These are phyloP conservation scores for Aspergillus sclerotialis DNA, from an alignment of 2,329 filamentous ascomycete species.

Conservation along the genomic window DNA sequence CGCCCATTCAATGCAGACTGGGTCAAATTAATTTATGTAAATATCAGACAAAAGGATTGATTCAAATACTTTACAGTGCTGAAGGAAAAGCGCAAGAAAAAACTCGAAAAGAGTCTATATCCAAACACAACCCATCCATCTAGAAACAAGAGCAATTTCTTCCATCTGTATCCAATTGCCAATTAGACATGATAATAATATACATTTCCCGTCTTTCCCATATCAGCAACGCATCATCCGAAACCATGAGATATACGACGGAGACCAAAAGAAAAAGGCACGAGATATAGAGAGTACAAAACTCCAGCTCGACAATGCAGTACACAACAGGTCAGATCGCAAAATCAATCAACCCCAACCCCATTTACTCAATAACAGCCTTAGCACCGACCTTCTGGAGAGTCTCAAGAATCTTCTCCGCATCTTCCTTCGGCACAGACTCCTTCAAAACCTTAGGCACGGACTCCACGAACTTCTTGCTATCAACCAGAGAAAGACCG, in stretches of 20 bases:
- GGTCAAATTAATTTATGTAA: background rate
- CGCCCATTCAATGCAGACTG: background rate
- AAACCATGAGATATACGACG: constrained; percentile 15
- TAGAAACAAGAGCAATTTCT: constrained; percentile 1
- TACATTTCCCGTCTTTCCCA: constrained; percentile 29
- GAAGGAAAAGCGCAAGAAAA: background rate
- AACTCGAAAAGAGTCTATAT: constrained; percentile 2
- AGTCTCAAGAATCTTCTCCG: constrained; percentile 93
- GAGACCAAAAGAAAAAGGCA: constrained; percentile 13
- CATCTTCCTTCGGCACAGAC: constrained; percentile 96
- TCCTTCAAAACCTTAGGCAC: constrained; percentile 99
- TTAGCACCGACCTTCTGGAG: constrained; percentile 90
- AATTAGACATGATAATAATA: constrained; percentile 25
- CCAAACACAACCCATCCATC: constrained; percentile 1
- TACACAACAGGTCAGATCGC: too few relatives aligned
- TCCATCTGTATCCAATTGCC: constrained; percentile 12
- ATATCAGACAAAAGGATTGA: constrained; percentile 2
- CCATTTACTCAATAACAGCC: constrained; percentile 75
- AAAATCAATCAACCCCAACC: constrained; percentile 12
- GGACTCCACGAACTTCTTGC: constrained; percentile 99
- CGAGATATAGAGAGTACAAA: constrained; percentile 13
- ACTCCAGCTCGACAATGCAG: constrained; percentile 18
- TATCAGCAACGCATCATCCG: constrained; percentile 13
- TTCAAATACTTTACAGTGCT: background rate
- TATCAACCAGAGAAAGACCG: constrained; percentile 92